These are phyloP conservation scores for Coemansia reversa DNA, from an alignment of 192 early-diverging fungal genomes.

Conservation along the genomic window DNA sequence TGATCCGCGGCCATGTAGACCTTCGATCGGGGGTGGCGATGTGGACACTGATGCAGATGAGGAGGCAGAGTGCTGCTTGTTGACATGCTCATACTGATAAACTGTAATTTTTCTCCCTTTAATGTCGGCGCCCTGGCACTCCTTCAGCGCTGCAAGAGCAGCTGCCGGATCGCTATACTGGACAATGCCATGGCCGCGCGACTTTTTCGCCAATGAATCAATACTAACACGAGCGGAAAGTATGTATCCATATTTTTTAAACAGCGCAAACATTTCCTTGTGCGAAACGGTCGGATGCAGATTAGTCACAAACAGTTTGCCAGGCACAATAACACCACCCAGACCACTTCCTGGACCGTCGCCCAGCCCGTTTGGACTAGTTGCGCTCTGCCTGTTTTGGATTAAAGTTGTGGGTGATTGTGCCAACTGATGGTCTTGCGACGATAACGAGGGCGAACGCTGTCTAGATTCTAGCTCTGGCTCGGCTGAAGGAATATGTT, in stretches of 20 bases:
- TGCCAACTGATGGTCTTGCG: background rate
- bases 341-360: constrained; percentile 35
- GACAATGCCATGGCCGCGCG: constrained; percentile 52
- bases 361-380: constrained; percentile 11
- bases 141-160: constrained; percentile 44
- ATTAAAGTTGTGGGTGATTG: background rate
- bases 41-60: constrained; percentile 4
- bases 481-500: background rate
- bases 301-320: constrained; percentile 56
- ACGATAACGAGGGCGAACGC: constrained; percentile 8
- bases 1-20: background rate
- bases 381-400: constrained; percentile 11
- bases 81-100: constrained; percentile 55
- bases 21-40: background rate
- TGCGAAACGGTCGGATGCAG: constrained; percentile 55
- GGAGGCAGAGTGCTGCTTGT: constrained; percentile 18
- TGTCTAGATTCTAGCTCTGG: background rate
- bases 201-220: constrained; percentile 45
- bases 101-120: constrained; percentile 54
- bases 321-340: constrained; percentile 48
- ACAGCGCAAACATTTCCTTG: constrained; percentile 56
- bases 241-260: constrained; percentile 58
- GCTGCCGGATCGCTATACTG: constrained; percentile 50
- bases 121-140: constrained; percentile 52
- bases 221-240: constrained; percentile 56